Evolutionary conservation across 202 grass and related monocot genomes (phyloP), one percentile per base, ranked within the genome.

Genomic region (Brachypodium distachyon): DNA sequence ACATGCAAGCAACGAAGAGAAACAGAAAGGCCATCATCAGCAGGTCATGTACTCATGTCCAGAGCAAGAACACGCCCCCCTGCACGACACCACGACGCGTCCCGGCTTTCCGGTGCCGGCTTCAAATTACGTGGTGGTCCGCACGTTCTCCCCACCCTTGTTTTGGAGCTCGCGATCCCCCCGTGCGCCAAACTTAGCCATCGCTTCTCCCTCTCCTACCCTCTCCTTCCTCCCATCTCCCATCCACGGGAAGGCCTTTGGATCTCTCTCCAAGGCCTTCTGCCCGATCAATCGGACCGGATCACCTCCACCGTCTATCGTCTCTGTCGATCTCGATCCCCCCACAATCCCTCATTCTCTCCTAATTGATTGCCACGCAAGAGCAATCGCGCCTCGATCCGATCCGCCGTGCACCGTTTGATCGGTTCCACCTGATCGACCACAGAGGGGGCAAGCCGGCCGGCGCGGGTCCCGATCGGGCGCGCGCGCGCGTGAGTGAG

Each of bases 251-350:
- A 76, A 88, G 86, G 81, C 70, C 51, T 60, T 87, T 83, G 85
- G 85, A 87, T 70, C 70, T 70, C 72, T 81, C 86, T 88, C 86
- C 86, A 88, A 80, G 81, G 86, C 81, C 86, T 84, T 88, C 86
- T 75, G 53, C 80, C n/a, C n/a, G n/a, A n/a, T n/a, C n/a, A n/a
- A n/a, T 43, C 16, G 29, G 65, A 68, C 39, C 4, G 13, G 39
- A 67, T 27, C 62, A 9, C 62, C 62, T 22, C 62, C 4, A 28
- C 12, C 25, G 9, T 9, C 21, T n/a, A 26, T 49, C 54, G 3
- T 27, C 36, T 6, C 59, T 37, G 16, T 22, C 67, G 1, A 17
- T 22, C 43, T 46, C 16, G 7, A 17, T 21, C 57, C 19, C n/a
- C 16, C 4, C 22, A 26, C 11, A 31, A n/a, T n/a, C 26, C 40